phyloP scores from a whole-genome alignment of 768 basidiomycete genomes.

The Leccinum rimulosum region DNA sequence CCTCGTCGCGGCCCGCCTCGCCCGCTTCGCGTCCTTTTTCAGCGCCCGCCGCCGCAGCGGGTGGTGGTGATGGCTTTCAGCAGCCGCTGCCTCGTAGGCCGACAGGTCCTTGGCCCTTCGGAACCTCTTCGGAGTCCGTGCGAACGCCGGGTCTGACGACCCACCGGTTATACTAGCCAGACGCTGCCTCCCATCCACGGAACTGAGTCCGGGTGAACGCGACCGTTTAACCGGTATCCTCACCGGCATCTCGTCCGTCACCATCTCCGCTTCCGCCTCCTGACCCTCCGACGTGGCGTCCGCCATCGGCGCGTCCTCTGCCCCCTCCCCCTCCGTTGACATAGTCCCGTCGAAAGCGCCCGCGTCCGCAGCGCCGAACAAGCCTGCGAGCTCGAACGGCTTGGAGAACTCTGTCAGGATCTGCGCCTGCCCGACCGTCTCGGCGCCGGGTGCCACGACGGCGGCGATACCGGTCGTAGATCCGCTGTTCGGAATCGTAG shows the following conservation, averaged over 20 bases:
- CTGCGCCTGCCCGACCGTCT: slow-evolving; percentile 37
- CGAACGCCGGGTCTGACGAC: not conserved
- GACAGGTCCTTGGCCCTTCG: slow-evolving; percentile 55
- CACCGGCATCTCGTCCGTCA: slow-evolving; percentile 39
- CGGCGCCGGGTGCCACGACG: too few species aligned
- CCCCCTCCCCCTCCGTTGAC: not conserved
- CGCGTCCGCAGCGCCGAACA: slow-evolving; percentile 79
- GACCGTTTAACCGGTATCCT: slow-evolving; percentile 31
- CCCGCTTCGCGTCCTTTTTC: slow-evolving; percentile 65
- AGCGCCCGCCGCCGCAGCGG: slow-evolving; percentile 57
- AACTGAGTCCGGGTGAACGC: slow-evolving; percentile 7
- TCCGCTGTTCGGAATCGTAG: too few species aligned
- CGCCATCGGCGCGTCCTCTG: slow-evolving; percentile 33
- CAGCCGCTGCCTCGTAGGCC: slow-evolving; percentile 49
- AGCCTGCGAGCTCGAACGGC: slow-evolving; percentile 77
- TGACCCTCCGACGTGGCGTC: slow-evolving; percentile 38
- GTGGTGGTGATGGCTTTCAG: slow-evolving; percentile 21
- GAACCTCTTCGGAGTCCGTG: slow-evolving; percentile 51
- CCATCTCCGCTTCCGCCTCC: slow-evolving; percentile 33
- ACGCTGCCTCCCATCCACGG: not conserved
- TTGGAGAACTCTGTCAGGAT: slow-evolving; percentile 69
- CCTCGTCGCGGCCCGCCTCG: slow-evolving; percentile 48
- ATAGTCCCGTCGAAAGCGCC: slow-evolving; percentile 54
- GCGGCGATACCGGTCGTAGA: too few species aligned
- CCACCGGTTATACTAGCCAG: not conserved